Base-by-base conservation (phyloP, 495 filamentous ascomycete species). In the Friedmanniomyces endolithicus region DNA sequence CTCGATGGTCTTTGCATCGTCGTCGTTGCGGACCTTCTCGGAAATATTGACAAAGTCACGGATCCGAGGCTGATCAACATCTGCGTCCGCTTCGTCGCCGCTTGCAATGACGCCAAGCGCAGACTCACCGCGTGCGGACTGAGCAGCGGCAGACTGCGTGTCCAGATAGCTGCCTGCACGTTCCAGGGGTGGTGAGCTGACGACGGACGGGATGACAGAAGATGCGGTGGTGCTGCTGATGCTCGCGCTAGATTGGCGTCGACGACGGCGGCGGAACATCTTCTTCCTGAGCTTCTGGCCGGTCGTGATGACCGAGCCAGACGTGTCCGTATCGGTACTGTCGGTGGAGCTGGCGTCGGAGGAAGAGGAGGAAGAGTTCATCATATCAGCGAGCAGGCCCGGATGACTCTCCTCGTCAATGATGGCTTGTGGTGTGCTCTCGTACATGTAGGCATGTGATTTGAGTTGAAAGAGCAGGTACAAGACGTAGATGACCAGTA, bases 401-500 rank as follows among this genome's bases (percentile, higher is more conserved):
- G 89, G 89, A 47, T 86, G 83, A 0, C 86, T 82, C 63, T 92
- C 86, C 65, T 90, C 85, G 56, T 95, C 89, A 56, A 94, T 89
- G 45, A 90, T 83, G 55, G 86, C 80, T 64, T 94, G 87, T 12
- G 89, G 88, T 8, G 85, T 92, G 61, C 87, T 90, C 55, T 85
- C 85, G 61, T 94, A 95, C 67, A 95, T 82, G 67, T 94, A 94
- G 2, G 86, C 76, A 63, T 95, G 89, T 2, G 88, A 89, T 71
- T 89, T 90, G 43, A 95, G 75, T 73, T 95, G 89, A 67, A 95
- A 95, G 24, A 92, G 56, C 47, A 95, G 79, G 62, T 94, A 95
- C 19, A 94, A 69, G 34, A 85, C 71, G 66, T 95, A 95, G 11
- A 95, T 82, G 34, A 94, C 61, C 2, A 95, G 74, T 0, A 95